Evolutionary conservation across 2,329 filamentous ascomycete species (phyloP).

Genomic region (Ceratocystis ficicola): DNA sequence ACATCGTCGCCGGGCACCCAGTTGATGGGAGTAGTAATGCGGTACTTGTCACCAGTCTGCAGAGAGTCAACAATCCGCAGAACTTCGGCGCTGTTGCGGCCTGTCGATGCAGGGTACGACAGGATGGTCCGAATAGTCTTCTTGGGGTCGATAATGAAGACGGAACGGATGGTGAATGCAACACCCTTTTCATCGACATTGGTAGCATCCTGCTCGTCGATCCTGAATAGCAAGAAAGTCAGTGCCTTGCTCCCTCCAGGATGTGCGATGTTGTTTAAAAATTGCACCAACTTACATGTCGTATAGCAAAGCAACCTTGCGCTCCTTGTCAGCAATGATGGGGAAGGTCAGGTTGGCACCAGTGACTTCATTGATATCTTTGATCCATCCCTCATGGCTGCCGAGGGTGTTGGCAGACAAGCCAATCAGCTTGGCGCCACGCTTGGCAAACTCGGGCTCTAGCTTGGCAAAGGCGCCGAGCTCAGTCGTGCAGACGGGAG

Average conservation of each 20-base stretch:
- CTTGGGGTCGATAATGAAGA: constrained; percentile 86
- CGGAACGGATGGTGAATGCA: constrained; percentile 86
- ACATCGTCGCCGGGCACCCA: constrained; percentile 84
- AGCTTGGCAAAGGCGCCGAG: constrained; percentile 86
- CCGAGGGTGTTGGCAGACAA: constrained; percentile 75
- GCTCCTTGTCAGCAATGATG: constrained; percentile 69
- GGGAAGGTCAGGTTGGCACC: constrained; percentile 60
- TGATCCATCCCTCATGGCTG: constrained; percentile 80
- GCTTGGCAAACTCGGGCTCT: constrained; percentile 74
- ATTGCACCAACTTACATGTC: constrained; percentile 51
- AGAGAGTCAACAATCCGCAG: constrained; percentile 68
- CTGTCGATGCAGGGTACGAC: constrained; percentile 83
- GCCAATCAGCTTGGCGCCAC: constrained; percentile 82
- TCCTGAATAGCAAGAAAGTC: constrained; percentile 32
- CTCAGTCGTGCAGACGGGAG: constrained; percentile 91
- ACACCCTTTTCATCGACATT: constrained; percentile 73
- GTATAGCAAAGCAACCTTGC: constrained; percentile 62
- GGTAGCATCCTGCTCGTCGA: constrained; percentile 69
- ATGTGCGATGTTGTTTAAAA: background rate
- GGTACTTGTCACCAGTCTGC: constrained; percentile 77
- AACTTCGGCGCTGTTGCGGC: constrained; percentile 69
- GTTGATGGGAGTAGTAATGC: constrained; percentile 78
- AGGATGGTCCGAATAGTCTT: constrained; percentile 91
- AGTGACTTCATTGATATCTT: constrained; percentile 71
- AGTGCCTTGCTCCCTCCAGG: background rate